phyloP scores from a whole-genome alignment of 805 yeast species.

The Ogataea pini region DNA sequence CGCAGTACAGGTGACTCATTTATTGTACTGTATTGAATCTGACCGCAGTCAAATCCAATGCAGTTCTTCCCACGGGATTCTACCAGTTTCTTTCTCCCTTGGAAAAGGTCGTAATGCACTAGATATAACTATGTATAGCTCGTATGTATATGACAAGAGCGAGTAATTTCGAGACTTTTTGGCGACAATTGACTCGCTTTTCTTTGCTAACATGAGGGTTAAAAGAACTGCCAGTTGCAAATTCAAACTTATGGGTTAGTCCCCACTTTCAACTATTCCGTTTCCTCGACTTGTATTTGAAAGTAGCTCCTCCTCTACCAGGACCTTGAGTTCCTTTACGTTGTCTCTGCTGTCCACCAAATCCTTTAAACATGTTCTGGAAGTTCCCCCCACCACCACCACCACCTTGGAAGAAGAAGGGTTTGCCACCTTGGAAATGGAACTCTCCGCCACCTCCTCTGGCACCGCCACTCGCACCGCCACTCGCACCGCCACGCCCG shows the following conservation, averaged over 20 bases:
- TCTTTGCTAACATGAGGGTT: too few relatives aligned
- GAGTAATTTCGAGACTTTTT: too few relatives aligned
- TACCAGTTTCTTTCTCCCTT: too few relatives aligned
- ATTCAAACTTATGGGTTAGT: too few relatives aligned
- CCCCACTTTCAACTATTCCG: not conserved
- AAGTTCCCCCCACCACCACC: conserved; percentile 13
- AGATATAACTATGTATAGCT: too few relatives aligned
- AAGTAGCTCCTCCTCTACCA: conserved; percentile 3
- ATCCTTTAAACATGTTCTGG: conserved; percentile 10
- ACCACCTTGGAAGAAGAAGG: conserved; percentile 9
- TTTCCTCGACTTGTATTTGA: conserved; percentile 8
- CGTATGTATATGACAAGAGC: too few relatives aligned
- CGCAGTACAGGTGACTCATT: not conserved
- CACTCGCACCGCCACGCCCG: conserved; percentile 8
- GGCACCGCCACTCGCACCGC: conserved; percentile 4
- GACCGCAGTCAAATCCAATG: too few relatives aligned
- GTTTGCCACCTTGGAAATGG: conserved; percentile 16
- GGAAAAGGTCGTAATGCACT: too few relatives aligned
- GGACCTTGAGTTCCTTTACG: conserved; percentile 10
- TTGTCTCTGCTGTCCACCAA: not conserved
- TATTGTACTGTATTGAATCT: too few relatives aligned
- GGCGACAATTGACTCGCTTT: too few relatives aligned
- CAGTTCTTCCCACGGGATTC: too few relatives aligned
- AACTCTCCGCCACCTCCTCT: conserved; percentile 5
- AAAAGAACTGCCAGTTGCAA: too few relatives aligned